phyloP scores from a whole-genome alignment of 805 yeast species.

The Pichia deserticola region DNA sequence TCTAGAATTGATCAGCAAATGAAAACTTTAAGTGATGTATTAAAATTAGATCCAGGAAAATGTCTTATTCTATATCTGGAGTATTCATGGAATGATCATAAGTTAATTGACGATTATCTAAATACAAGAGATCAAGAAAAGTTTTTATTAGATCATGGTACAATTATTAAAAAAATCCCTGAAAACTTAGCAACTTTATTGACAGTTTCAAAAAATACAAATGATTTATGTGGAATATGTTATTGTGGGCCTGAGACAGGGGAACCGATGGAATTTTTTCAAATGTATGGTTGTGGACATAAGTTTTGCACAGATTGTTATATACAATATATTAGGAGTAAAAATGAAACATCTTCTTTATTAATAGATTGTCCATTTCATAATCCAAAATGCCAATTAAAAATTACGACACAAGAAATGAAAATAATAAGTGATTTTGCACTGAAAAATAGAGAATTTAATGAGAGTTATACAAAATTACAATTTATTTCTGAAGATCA shows the following conservation, averaged over 20 bases:
- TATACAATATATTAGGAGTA: conserved; percentile 45
- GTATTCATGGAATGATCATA: conserved; percentile 54
- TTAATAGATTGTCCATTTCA: conserved; percentile 53
- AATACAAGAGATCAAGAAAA: conserved; percentile 30
- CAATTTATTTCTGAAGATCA: conserved; percentile 14
- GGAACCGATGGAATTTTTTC: conserved; percentile 33
- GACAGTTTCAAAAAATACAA: conserved; percentile 17
- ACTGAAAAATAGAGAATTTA: neutral
- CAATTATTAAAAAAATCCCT: conserved; percentile 29
- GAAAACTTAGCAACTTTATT: conserved; percentile 10
- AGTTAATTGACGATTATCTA: conserved; percentile 45
- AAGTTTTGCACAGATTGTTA: conserved; percentile 66
- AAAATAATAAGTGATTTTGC: conserved; percentile 23
- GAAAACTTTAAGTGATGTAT: conserved; percentile 27
- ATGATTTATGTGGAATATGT: conserved; percentile 60
- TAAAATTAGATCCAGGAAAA: conserved; percentile 32
- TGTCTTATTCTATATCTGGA: conserved; percentile 39
- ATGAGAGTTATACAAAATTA: neutral
- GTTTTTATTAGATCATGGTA: conserved; percentile 19
- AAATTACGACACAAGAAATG: conserved; percentile 37
- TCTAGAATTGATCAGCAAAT: conserved; percentile 23
- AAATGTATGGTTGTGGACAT: conserved; percentile 58
- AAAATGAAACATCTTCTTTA: conserved; percentile 33
- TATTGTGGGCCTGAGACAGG: conserved; percentile 43
- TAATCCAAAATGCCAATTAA: conserved; percentile 42